Conservation (phyloP, 163 green algal genomes). For the Smithsoniella earleae region DNA sequence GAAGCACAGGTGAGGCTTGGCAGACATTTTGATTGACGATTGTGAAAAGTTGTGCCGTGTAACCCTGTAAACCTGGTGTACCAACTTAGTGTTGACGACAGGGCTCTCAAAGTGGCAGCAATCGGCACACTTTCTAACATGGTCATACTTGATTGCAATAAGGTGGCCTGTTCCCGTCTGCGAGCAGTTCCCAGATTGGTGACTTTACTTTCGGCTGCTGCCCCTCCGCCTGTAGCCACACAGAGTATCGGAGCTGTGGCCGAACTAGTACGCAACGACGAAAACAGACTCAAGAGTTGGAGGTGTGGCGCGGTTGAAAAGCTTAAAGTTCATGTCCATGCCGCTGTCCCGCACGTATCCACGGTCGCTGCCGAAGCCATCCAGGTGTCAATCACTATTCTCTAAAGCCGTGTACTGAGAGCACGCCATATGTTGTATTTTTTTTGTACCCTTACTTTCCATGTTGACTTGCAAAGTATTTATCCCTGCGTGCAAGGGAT, state of each 20-base stretch:
- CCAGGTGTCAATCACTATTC: not conserved
- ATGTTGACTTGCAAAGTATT: not conserved
- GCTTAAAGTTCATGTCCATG: not conserved
- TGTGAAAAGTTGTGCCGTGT: not conserved
- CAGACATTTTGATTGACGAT: not conserved
- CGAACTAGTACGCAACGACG: slow-evolving; percentile 8
- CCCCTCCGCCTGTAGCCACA: slow-evolving; percentile 1
- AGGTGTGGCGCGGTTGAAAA: slow-evolving; percentile 13
- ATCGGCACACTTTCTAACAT: not conserved
- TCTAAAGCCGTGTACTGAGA: not conserved
- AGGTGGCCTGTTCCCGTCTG: not conserved
- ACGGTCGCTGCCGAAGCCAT: slow-evolving; percentile 18
- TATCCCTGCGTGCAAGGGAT: slow-evolving; percentile 5
- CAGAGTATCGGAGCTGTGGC: not conserved
- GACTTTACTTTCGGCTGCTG: not conserved
- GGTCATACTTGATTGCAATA: slow-evolving; percentile 18
- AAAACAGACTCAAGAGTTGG: slow-evolving; percentile 20
- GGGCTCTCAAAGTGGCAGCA: slow-evolving; percentile 11
- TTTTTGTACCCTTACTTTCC: too few relatives aligned
- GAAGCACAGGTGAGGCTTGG: slow-evolving; percentile 4
- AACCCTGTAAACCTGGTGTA: not conserved
- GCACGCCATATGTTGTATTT: not conserved
- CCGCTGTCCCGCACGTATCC: not conserved
- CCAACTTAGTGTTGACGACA: not conserved
- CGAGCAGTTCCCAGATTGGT: slow-evolving; percentile 6